Conservation (phyloP, 2,329 filamentous ascomycete species). For the Colletotrichum camelliae region DNA sequence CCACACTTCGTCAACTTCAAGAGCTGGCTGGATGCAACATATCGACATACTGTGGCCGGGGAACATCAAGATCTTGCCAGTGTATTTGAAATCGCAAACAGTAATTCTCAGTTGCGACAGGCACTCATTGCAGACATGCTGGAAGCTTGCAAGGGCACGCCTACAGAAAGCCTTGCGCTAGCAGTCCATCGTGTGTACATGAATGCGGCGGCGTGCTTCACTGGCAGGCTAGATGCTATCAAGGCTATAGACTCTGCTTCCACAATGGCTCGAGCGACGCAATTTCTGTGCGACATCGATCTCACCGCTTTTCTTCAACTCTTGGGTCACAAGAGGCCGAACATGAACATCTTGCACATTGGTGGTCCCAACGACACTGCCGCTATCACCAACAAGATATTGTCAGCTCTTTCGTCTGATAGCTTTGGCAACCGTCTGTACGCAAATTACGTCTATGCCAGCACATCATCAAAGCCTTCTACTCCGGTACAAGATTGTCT, state of each 20-base stretch:
- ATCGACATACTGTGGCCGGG: neutral
- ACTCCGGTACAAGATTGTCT: neutral
- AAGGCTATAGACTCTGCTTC: neutral
- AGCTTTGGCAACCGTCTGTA: neutral
- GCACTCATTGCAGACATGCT: neutral
- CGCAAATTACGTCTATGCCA: constrained; percentile 31
- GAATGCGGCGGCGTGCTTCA: neutral
- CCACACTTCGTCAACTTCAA: constrained; percentile 1
- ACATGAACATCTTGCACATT: constrained; percentile 8
- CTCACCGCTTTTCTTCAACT: neutral
- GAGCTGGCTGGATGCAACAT: constrained; percentile 4
- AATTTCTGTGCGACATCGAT: neutral
- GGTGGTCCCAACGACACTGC: neutral
- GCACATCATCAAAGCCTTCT: constrained; percentile 25
- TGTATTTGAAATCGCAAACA: neutral
- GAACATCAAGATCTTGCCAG: neutral
- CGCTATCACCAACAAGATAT: neutral
- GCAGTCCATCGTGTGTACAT: neutral
- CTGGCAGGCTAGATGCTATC: neutral
- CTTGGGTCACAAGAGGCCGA: constrained; percentile 28
- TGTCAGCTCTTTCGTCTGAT: neutral
- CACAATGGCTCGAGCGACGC: neutral
- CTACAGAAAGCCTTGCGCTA: neutral
- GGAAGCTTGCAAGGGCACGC: neutral
- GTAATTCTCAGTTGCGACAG: neutral